Evolutionary conservation across 768 basidiomycete genomes (phyloP), one percentile per base, ranked within the genome.

Genomic region (Cystofilobasidium ferigula): DNA sequence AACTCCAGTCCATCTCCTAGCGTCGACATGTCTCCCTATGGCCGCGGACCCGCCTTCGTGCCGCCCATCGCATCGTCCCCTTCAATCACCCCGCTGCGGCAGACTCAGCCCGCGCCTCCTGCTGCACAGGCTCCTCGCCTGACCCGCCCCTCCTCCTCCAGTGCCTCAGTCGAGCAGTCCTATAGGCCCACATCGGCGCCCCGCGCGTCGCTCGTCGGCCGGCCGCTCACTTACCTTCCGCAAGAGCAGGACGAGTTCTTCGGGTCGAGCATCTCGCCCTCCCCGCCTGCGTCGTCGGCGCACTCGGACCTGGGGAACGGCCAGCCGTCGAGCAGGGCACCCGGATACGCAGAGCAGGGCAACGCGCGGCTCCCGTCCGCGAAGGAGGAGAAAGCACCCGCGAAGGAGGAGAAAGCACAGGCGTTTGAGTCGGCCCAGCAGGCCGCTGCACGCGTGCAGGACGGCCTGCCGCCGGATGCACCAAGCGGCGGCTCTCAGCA

Each of bases 321-420:
- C n/a, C 3, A 20, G n/a, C 51, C 51, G 51, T 18, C 51, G 7
- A 6, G 28, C 6, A 18, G 16, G 51, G 51, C 14, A 1, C 8
- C 24, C 51, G 16, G 2, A 12, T 16, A 6, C 14, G 51, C 18
- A 30, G 5, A 9, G 5, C 20, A 2, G 3, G 6, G 14, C 51
- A 28, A 32, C 40, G 40, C 40, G 51, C 18, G 42, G 30, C 59
- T 47, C 13, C 57, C 57, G 12, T 57, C 63, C 14, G 63, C 63
- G 30, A 42, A 64, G 35, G 30, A 64, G 26, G 63, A 64, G 36
- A 64, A 64, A n/a, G 63, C 63, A 0, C 45, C 24, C 16, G 28
- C 57, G 24, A 59, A 51, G 26, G 57, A 42, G 22, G 63, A 64
- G 36, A 64, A 64, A n/a, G 63, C 63, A 0, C 45, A 36, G 24